Conservation (phyloP, 306 rosid species). For the Quercus agrifolia region DNA sequence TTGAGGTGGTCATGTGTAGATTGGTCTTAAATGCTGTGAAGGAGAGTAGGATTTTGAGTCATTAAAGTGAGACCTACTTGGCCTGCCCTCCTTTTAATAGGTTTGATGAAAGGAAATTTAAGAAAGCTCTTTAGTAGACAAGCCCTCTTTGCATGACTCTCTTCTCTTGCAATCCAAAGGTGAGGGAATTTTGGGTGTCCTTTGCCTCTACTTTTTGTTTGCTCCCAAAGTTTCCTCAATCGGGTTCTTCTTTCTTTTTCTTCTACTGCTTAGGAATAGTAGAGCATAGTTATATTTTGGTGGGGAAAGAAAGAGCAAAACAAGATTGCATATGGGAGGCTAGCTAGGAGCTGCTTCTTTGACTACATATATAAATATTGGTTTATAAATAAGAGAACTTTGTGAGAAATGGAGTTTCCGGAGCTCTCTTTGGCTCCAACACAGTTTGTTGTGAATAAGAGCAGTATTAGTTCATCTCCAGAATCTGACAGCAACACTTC, state of each 20-base stretch:
- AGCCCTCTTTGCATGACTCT: slow-evolving; percentile 18
- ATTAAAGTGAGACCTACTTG: slow-evolving; percentile 41
- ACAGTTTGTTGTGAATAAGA: background rate
- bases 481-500: slow-evolving; percentile 18
- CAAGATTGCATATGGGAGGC: background rate
- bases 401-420: slow-evolving; percentile 23
- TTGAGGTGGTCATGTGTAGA: slow-evolving; percentile 29
- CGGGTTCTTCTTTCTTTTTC: background rate
- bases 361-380: background rate
- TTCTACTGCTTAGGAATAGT: background rate
- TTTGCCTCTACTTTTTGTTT: background rate
- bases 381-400: background rate
- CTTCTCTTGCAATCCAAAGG: background rate
- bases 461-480: background rate
- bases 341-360: background rate
- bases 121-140: slow-evolving; percentile 17
- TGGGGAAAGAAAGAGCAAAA: background rate
- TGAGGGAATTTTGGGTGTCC: background rate
- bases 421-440: slow-evolving; percentile 34
- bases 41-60: slow-evolving; percentile 31
- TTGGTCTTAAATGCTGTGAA: slow-evolving; percentile 31
- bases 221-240: background rate
- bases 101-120: slow-evolving; percentile 24
- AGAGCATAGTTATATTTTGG: background rate
- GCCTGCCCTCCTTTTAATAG: slow-evolving; percentile 26